Base-by-base conservation (phyloP, 2,329 filamentous ascomycete genomes). In the Phaeoacremonium minimum region DNA sequence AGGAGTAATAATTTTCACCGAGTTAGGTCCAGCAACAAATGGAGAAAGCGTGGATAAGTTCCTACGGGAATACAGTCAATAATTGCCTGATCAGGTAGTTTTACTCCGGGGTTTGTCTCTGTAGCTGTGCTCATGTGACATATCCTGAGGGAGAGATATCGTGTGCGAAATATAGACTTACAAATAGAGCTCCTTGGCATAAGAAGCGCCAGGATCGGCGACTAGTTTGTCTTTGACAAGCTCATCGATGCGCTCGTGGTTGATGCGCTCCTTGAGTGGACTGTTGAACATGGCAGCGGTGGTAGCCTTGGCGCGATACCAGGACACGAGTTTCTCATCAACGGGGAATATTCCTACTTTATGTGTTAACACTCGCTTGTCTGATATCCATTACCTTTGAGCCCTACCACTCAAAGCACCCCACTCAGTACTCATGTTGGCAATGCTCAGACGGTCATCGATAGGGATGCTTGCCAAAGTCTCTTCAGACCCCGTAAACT, bases 1-100 rank as follows among this genome's bases (percentile, higher is more conserved):
- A 0, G 91, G 87, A 0, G 83, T 95, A 0, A 85, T 80, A 1
- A 95, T 67, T 61, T 96, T 96, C 52, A 95, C 88, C 0, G 85
- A 90, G 63, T 96, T 95, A 1, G 91, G 91, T 0, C 91, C 90
- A 0, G 89, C 74, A 8, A 96, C 81, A 38, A 85, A 90, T 0
- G 90, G 90, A 1, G 87, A 84, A 0, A 96, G 73, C 0, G 87
- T 90, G 0, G 84, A 87, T 1, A 96, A 74, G 56, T 95, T 79
- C n/a, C n/a, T n/a, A n/a, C n/a, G n/a, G n/a, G n/a, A n/a, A n/a
- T n/a, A n/a, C n/a, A n/a, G n/a, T n/a, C n/a, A n/a, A n/a, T n/a
- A n/a, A n/a, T n/a, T n/a, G n/a, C n/a, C n/a, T n/a, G n/a, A n/a
- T n/a, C n/a, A n/a, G n/a, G n/a, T n/a, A n/a, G n/a, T n/a, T n/a